phyloP scores from a whole-genome alignment of 2,329 filamentous ascomycete species.

The Aspergillus ochraceus region DNA sequence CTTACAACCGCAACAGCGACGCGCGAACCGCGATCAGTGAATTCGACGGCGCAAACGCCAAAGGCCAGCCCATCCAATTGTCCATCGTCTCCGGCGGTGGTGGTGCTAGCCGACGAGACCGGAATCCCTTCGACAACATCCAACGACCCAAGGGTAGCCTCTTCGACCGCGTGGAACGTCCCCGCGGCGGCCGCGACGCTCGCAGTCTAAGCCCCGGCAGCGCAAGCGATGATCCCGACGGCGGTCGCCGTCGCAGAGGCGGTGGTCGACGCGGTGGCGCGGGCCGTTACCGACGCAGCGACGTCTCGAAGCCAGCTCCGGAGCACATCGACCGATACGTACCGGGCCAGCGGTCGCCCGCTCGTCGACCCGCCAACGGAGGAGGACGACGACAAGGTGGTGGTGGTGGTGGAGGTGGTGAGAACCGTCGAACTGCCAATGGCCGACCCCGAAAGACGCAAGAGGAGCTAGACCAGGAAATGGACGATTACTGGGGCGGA shows the following conservation, averaged over 20 bases:
- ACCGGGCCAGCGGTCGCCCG: conserved; percentile 56
- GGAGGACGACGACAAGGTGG: conserved; percentile 42
- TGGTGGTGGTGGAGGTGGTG: conserved; percentile 24
- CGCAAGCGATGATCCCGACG: conserved; percentile 33
- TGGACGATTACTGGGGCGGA: conserved; percentile 84
- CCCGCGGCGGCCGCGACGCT: conserved; percentile 36
- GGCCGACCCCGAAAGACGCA: conserved; percentile 76
- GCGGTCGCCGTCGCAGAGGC: conserved; percentile 40
- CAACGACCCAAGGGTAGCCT: conserved; percentile 59
- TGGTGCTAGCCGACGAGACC: conserved; percentile 31
- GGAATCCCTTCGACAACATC: conserved; percentile 52
- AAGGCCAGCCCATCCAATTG: conserved; percentile 79
- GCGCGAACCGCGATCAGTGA: conserved; percentile 73
- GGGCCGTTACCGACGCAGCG: conserved; percentile 51
- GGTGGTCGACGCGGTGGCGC: conserved; percentile 38
- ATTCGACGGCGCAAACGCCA: conserved; percentile 87
- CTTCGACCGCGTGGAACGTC: conserved; percentile 61
- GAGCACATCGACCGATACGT: conserved; percentile 78
- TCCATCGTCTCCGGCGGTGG: conserved; percentile 57
- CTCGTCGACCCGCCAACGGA: conserved; percentile 51
- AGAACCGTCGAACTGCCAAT: conserved; percentile 49
- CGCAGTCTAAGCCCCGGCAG: conserved; percentile 45
- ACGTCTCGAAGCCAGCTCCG: conserved; percentile 56
- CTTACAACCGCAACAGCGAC: conserved; percentile 70
- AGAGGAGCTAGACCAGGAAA: conserved; percentile 92